A percentile compares a stretch with the other conserved stretches of the same genome.
phyloP scores from a whole-genome alignment of 2,329 filamentous ascomycete genomes.

The Coniochaeta sp. region DNA sequence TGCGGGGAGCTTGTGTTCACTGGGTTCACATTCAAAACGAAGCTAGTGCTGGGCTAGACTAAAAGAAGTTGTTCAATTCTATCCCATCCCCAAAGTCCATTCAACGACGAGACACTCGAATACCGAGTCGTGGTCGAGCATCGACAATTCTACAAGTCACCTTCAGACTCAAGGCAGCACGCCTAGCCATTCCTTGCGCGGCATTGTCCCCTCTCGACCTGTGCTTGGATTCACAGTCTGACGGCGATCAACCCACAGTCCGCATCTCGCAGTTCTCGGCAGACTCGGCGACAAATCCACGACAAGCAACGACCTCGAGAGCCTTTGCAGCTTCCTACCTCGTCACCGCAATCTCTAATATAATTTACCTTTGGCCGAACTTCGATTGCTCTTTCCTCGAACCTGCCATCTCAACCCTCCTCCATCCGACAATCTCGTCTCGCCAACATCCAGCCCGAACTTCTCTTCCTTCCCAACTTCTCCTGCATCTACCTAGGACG shows the following conservation, averaged over 20 bases:
- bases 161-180: not conserved
- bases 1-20: not conserved
- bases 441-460: too few relatives aligned
- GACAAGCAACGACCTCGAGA: not conserved
- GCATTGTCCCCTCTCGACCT: not conserved
- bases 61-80: slow-evolving; percentile 1
- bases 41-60: not conserved
- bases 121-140: too few relatives aligned
- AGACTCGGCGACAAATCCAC: not conserved
- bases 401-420: not conserved
- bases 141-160: too few relatives aligned
- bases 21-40: too few relatives aligned
- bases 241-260: not conserved
- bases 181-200: not conserved
- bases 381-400: not conserved
- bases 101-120: not conserved
- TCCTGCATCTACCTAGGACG: not conserved
- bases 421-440: not conserved
- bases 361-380: not conserved
- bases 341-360: not conserved
- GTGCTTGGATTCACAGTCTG: not conserved
- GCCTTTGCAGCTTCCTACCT: not conserved
- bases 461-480: too few relatives aligned
- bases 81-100: not conserved
- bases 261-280: not conserved